These are phyloP conservation scores for Pestalotiopsis sp. DNA, from an alignment of 2,329 filamentous ascomycete species.

Conservation along the genomic window DNA sequence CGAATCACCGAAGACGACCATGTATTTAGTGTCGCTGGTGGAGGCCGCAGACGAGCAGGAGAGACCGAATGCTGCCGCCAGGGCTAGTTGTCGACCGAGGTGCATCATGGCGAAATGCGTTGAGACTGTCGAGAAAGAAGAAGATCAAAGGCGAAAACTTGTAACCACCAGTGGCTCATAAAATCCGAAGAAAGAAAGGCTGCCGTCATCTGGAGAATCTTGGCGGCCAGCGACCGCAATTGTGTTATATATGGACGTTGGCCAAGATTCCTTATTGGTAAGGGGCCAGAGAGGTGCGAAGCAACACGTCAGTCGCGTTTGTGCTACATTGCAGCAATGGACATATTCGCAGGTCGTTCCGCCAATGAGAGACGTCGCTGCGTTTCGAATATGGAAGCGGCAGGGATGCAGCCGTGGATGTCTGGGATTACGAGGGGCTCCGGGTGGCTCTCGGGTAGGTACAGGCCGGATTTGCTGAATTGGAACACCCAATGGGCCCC, in stretches of 20 bases:
- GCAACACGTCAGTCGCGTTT: conserved; percentile 2
- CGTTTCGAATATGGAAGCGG: conserved; percentile 8
- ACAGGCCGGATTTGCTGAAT: neutral
- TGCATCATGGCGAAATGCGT: conserved; percentile 7
- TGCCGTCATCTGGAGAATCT: neutral
- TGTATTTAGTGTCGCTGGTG: neutral
- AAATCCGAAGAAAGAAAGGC: neutral
- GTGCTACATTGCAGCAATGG: conserved; percentile 2
- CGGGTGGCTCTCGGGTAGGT: neutral
- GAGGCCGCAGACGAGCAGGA: conserved; percentile 9
- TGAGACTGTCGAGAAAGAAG: neutral
- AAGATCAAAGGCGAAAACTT: neutral
- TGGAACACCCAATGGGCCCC: neutral
- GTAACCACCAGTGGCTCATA: conserved; percentile 1
- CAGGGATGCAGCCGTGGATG: neutral
- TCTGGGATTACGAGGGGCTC: neutral
- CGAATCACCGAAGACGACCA: conserved; percentile 42
- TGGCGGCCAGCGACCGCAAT: neutral
- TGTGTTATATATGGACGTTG: neutral
- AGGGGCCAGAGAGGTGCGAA: neutral
- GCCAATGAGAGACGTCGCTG: neutral
- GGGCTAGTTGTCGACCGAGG: conserved; percentile 14
- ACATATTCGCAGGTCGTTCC: conserved; percentile 3
- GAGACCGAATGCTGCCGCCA: conserved; percentile 13
- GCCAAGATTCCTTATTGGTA: neutral